These are phyloP conservation scores for Phytopythium aichiense DNA, from an alignment of 352 stramenopile genomes.

Conservation along the genomic window DNA sequence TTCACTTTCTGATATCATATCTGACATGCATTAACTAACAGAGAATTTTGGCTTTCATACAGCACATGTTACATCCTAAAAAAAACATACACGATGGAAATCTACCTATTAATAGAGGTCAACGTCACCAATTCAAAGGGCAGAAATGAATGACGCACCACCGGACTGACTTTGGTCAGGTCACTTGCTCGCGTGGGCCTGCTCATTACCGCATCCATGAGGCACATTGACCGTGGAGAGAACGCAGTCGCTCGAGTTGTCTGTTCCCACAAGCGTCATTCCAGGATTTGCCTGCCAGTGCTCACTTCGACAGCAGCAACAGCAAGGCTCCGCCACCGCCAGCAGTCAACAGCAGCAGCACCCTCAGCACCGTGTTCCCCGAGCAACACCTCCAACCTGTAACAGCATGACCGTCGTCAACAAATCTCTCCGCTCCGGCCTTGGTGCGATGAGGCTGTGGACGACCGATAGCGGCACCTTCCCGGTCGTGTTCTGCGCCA, in stretches of 20 bases:
- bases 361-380: not conserved
- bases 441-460: constrained; percentile 51
- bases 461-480: constrained; percentile 56
- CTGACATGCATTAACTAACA: too few relatives aligned
- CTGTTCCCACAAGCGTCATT: not conserved
- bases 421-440: constrained; percentile 23
- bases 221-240: too few relatives aligned
- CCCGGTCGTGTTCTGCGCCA: constrained; percentile 48
- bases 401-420: constrained; percentile 4
- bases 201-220: not conserved
- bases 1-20: too few relatives aligned
- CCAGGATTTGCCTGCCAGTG: constrained; percentile 2
- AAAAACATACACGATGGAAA: not conserved
- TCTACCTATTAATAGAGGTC: not conserved
- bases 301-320: not conserved
- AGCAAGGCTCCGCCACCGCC: too few relatives aligned
- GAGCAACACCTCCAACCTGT: not conserved
- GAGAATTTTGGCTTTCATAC: too few relatives aligned
- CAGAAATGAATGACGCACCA: not conserved
- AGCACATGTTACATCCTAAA: not conserved
- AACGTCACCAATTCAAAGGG: not conserved
- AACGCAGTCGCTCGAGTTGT: not conserved
- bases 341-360: not conserved
- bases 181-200: not conserved
- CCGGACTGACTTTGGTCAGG: not conserved